Evolutionary conservation across 257 asterid species (phyloP), one percentile per base, ranked within the genome.

Genomic region (Leonotis leonurus): DNA sequence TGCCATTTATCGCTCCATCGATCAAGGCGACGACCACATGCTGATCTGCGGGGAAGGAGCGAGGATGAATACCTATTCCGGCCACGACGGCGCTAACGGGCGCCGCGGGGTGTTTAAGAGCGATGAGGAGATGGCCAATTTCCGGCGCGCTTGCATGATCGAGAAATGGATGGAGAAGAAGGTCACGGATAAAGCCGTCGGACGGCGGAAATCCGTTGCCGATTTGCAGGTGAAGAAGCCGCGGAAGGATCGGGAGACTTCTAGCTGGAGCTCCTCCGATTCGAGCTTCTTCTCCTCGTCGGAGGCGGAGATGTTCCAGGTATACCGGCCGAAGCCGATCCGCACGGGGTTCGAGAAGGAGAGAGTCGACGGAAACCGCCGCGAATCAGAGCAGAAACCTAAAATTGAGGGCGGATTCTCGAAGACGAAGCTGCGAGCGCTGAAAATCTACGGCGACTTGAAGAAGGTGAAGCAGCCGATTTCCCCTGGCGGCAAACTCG

Each of bases 121-220:
- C 27, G 77, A 75, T 4, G 93, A 78, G 40, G 89, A 80, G 5
- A 75, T 77, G 78, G 92, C 81, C 13, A 80, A 75, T 62, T 81
- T 76, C 66, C 87, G 70, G 52, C 79, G 96, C 25, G 83, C 82
- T 6, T 77, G 86, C 67, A 76, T 84, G 88, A 81, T 88, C 40
- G 97, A 92, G 82, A 86, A 84, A 43, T 92, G 96, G 97, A 88
- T 84, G 93, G 93, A 84, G 74, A 81, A 90, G 73, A 82, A 80
- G 71, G 80, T 11, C 3, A 67, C 53, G 41, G 83, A 76, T 11
- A 79, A 79, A 39, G 78, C 14, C 2, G 73, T 64, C 16, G 72
- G 63, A 0, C 45, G 94, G 36, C 63, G 91, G 52, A 83, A 79
- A 58, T 82, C 90, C 25, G 69, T 21, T 4, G 79, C 77, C 0